These are phyloP conservation scores for Aotearoamyces nothofagi DNA, from an alignment of 2,329 filamentous ascomycete species.

Conservation along the genomic window DNA sequence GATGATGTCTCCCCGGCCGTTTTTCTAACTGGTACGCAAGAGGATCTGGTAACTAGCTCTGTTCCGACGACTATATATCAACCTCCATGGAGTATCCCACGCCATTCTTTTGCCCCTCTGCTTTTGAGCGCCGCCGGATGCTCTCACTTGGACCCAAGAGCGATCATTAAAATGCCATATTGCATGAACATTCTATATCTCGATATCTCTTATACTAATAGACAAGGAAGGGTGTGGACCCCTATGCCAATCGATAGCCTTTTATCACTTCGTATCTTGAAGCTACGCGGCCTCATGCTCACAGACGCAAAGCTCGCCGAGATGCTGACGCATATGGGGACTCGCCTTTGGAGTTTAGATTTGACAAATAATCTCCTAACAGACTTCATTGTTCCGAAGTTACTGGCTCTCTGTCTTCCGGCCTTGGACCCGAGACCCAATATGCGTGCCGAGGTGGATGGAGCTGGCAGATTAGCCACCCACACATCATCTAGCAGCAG, in stretches of 20 bases:
- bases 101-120: too few species aligned
- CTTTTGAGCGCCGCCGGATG: neutral
- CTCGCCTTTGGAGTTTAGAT: conserved; percentile 41
- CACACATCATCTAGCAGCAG: neutral
- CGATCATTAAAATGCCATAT: neutral
- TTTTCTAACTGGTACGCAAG: too few species aligned
- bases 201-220: conserved; percentile 34
- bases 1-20: too few species aligned
- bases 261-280: conserved; percentile 34
- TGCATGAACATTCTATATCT: conserved; percentile 29
- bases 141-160: neutral
- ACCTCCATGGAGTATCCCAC: too few species aligned
- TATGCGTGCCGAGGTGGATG: neutral
- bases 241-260: conserved; percentile 22
- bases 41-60: too few species aligned
- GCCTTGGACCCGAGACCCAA: neutral
- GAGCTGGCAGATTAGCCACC: neutral
- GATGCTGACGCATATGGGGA: conserved; percentile 21
- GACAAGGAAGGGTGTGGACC: conserved; percentile 19
- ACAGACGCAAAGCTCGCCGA: conserved; percentile 23
- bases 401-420: conserved; percentile 21
- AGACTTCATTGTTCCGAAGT: conserved; percentile 24
- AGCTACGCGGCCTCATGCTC: conserved; percentile 30
- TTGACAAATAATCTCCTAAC: conserved; percentile 34
- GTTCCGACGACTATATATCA: too few species aligned